Conservation (phyloP, 768 basidiomycete species). For the Tulasnella sp. region DNA sequence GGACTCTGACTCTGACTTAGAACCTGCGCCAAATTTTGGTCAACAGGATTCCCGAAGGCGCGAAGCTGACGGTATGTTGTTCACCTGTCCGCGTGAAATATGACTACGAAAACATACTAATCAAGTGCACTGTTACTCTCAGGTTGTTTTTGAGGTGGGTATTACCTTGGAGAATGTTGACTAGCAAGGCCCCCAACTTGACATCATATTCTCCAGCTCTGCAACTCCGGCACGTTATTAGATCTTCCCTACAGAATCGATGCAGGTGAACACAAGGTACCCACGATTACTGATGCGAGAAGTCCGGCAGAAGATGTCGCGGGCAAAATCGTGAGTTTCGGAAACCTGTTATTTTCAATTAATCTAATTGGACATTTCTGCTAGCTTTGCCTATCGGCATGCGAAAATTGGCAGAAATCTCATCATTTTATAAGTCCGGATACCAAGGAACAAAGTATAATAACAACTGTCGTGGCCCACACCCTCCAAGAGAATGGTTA, state of each 20-base stretch:
- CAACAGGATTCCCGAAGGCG: background rate
- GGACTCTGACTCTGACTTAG: background rate
- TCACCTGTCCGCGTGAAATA: background rate
- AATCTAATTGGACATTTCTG: background rate
- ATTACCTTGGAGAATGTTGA: background rate
- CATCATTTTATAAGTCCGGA: background rate
- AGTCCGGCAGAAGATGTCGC: background rate
- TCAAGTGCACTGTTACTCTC: too few relatives aligned
- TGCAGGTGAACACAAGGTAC: background rate
- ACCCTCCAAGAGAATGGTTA: background rate
- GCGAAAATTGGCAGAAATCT: background rate
- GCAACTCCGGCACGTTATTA: background rate
- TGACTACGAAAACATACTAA: background rate
- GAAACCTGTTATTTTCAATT: background rate
- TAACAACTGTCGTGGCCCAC: background rate
- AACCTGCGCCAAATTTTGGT: background rate
- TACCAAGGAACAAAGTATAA: background rate
- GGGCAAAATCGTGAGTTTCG: background rate
- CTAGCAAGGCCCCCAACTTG: too few relatives aligned
- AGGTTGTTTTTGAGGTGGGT: background rate
- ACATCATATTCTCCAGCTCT: background rate
- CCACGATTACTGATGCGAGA: background rate
- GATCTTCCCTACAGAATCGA: background rate
- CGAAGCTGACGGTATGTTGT: background rate
- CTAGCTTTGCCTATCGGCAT: background rate